phyloP scores from a whole-genome alignment of 75 land plant species.

The Selaginella moellendorffii region DNA sequence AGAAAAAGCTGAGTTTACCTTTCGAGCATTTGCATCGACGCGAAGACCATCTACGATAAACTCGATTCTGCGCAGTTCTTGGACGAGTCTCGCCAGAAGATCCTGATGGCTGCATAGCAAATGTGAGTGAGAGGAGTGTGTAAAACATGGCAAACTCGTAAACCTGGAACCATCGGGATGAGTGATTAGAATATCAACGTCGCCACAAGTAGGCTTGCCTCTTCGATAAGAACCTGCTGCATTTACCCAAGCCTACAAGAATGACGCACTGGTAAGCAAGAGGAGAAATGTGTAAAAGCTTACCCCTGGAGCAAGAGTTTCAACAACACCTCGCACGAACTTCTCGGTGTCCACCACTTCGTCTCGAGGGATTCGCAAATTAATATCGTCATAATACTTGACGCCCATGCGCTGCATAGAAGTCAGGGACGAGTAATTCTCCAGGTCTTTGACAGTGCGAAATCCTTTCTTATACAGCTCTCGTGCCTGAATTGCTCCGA shows the following conservation, averaged over 20 bases:
- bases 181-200: conserved; percentile 15
- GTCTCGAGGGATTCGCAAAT: conserved; percentile 10
- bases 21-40: neutral
- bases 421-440: conserved; percentile 6
- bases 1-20: neutral
- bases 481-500: conserved; percentile 15
- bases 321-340: conserved; percentile 11
- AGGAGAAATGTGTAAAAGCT: neutral
- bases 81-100: conserved; percentile 8
- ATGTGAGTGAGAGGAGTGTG: neutral
- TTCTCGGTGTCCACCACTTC: conserved; percentile 12
- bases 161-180: conserved; percentile 20
- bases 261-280: too few species aligned
- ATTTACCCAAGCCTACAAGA: conserved; percentile 10
- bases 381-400: conserved; percentile 12
- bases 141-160: neutral
- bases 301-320: conserved; percentile 17
- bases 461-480: conserved; percentile 12
- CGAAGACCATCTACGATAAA: conserved; percentile 14
- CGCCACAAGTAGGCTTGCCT: conserved; percentile 16
- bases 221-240: conserved; percentile 16
- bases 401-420: conserved; percentile 15
- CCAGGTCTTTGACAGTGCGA: conserved; percentile 5
- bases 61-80: neutral
- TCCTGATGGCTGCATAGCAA: conserved; percentile 10